phyloP scores from a whole-genome alignment of 164 flowering plant species.

The Pachysandra terminalis region DNA sequence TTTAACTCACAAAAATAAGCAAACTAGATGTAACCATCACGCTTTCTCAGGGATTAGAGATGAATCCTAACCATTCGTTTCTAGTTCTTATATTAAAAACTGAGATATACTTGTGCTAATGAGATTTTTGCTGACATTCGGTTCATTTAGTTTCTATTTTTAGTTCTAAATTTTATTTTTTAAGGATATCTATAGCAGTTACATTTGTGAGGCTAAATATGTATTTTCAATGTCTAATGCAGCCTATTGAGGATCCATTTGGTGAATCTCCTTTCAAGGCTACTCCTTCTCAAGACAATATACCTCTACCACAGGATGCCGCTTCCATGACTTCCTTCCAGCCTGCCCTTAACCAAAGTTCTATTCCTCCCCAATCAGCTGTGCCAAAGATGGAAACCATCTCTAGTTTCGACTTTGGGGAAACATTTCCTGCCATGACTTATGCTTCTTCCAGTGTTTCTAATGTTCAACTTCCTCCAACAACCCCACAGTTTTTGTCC shows the following conservation, averaged over 20 bases:
- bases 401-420: slow-evolving; percentile 38
- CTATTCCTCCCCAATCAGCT: slow-evolving; percentile 28
- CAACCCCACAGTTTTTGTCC: slow-evolving; percentile 34
- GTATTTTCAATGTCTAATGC: slow-evolving; percentile 18
- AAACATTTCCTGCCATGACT: slow-evolving; percentile 40
- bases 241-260: slow-evolving; percentile 89
- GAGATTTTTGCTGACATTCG: no score
- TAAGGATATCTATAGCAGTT: not conserved
- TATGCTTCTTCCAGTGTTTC: slow-evolving; percentile 25
- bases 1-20: no score
- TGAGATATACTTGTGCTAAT: no score
- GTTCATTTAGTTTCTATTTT: no score
- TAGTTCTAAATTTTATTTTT: not conserved
- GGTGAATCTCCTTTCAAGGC: slow-evolving; percentile 93
- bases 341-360: slow-evolving; percentile 25
- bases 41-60: no score
- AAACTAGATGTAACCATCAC: no score
- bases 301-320: slow-evolving; percentile 31
- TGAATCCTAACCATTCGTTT: no score
- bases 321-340: slow-evolving; percentile 33
- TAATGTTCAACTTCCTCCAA: slow-evolving; percentile 32
- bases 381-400: slow-evolving; percentile 25
- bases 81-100: no score
- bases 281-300: slow-evolving; percentile 40
- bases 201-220: not conserved